Evolutionary conservation across 164 flowering plant genomes (phyloP).

Genomic region (Stephania cephalantha): DNA sequence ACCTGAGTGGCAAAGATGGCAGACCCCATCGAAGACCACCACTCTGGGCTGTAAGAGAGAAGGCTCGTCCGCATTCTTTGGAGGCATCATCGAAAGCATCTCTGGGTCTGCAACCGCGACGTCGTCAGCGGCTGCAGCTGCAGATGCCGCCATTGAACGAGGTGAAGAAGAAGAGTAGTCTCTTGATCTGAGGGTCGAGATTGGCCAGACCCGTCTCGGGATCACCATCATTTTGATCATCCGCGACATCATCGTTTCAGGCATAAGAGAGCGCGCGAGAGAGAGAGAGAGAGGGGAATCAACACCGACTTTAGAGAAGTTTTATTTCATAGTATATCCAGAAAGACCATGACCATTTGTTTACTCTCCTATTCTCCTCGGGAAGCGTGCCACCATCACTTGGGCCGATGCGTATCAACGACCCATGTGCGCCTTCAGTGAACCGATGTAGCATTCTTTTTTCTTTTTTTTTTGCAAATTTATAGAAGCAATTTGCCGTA

Average conservation of each 20-base stretch:
- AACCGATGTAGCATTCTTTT: too few relatives aligned
- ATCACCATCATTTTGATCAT: conserved; percentile 10
- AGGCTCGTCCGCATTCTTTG: conserved; percentile 24
- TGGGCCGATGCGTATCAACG: too few relatives aligned
- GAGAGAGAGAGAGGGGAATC: neutral
- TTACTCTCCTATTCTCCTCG: neutral
- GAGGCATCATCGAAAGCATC: conserved; percentile 13
- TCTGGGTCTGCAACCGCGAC: conserved; percentile 22
- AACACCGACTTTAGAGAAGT: too few relatives aligned
- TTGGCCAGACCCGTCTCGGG: neutral
- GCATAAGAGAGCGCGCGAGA: neutral
- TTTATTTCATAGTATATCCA: too few relatives aligned
- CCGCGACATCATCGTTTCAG: neutral
- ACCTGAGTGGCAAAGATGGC: conserved; percentile 90
- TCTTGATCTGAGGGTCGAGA: neutral
- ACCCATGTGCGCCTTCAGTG: too few relatives aligned
- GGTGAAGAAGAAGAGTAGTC: conserved; percentile 2
- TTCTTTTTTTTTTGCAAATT: too few relatives aligned
- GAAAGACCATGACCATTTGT: too few relatives aligned
- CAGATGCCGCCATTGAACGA: neutral
- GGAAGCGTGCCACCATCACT: neutral
- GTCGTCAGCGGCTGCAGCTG: conserved; percentile 18
- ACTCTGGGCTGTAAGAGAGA: conserved; percentile 70
- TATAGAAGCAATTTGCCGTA: too few relatives aligned
- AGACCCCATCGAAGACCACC: conserved; percentile 82